Base-by-base conservation (phyloP, 345 rosid species). In the Linum lewisii region DNA sequence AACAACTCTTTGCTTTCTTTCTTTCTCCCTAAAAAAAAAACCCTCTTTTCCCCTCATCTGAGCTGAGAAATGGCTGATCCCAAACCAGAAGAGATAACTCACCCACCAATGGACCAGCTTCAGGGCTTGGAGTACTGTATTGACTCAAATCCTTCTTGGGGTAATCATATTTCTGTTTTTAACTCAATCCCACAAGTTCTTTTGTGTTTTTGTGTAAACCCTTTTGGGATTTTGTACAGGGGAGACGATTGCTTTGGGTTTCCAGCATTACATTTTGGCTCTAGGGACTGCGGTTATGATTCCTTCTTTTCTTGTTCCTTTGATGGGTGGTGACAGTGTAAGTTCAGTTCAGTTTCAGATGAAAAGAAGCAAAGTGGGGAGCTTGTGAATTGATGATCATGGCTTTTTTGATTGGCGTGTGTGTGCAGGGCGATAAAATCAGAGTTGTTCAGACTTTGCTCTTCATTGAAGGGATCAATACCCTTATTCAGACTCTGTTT, bases 101-200 rank as follows among this genome's bases (percentile, higher is more conserved):
- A 87, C 63, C 88, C 87, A 19, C 92, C 99, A 59, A 82, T 81
- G 95, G 99, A 93, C 74, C 97, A 93, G 73, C 99, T 93, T 78
- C 99, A 90, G 65, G 97, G 99, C 44, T 71, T 93, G 47, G 99
- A 93, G 84, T 93, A 87, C 45, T 93, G 99, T 76, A 90, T 93
- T 66, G 99, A 93, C 78, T 93, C 99, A 29, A 93, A 93, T 65
- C 99, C 99, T 23, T 87, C 97, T 54, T 89, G 97, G 97, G 95
- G 99, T 93, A 76, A 19, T n/a, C 11, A 50, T 59, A 22, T 23
- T 23, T 54, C 20, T 26, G 22, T 11, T 2, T 22, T n/a, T 8
- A 29, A 0, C 24, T 24, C 5, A n/a, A n/a, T n/a, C n/a, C n/a
- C n/a, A n/a, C n/a, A n/a, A n/a, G n/a, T 51, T 29, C 21, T 32